Base-by-base conservation (phyloP, 2,329 filamentous ascomycete genomes). In the Cladobotryum mycophilum region DNA sequence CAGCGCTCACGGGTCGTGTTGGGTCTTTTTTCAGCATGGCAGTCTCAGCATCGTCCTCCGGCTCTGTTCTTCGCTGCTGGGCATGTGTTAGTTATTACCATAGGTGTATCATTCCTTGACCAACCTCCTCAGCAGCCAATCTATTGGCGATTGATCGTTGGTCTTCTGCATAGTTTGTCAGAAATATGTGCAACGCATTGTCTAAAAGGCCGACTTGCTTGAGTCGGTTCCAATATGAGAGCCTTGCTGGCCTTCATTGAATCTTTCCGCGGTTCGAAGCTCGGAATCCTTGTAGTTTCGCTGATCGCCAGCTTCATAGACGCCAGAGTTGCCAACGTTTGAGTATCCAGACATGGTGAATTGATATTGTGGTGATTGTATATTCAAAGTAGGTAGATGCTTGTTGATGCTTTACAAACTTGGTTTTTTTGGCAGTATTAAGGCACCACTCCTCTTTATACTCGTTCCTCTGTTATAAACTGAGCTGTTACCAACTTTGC, bases 221-320 rank as follows among this genome's bases (percentile, higher is more conserved):
- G 88, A 81, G 65, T 93, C 87, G 49, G 79, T 77, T 55, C 77
- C 74, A 54, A 76, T 67, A 69, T 95, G 88, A 47, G 84, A 85
- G 66, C 87, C 74, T 52, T 76, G 67, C 66, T 85, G 75, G 60
- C 89, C 88, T 72, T 92, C 85, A 54, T 90, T 73, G 72, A 81
- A 93, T 53, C 82, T 76, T 47, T 79, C 72, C 17, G 76, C 68
- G 40, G 75, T 72, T 20, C 76, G 65, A 36, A 63, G 41, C 61
- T 81, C 74, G 2, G 78, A 74, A 53, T 78, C 64, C 55, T 80
- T 78, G 55, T 70, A 65, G 66, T 82, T 89, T 61, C 80, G 79
- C 76, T 93, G 88, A 70, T 93, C 88, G 52, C 83, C 85, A 51
- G 78, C 84, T 71, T 91, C 86, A 71, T 93, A 91, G 65, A 89